Percentiles rank a stretch among this genome's conserved stretches.
Evolutionary conservation across 1,284 basidiomycete species (phyloP).

Genomic region (Paramarasmius palmivorus): DNA sequence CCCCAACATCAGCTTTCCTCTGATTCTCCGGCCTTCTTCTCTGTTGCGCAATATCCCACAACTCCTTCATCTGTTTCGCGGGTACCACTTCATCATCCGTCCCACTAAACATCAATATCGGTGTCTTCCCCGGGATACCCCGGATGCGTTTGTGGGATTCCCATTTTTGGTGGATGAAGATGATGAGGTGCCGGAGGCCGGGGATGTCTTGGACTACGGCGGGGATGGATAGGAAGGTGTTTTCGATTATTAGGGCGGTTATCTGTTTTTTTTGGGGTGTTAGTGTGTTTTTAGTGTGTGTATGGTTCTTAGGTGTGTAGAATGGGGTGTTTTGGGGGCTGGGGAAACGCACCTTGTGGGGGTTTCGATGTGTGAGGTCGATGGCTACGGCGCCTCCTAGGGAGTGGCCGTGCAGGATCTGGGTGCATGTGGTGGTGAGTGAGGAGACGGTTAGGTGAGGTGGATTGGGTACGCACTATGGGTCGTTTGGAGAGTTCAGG

Average conservation of each 20-base stretch:
- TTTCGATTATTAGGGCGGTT: slow-evolving; percentile 36
- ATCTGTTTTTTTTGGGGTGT: too few relatives aligned
- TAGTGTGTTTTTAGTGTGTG: too few relatives aligned
- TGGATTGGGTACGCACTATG: too few relatives aligned
- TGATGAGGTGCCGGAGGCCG: slow-evolving; percentile 23
- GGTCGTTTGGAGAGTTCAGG: slow-evolving; percentile 26
- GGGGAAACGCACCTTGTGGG: slow-evolving; percentile 23
- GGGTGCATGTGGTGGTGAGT: too few relatives aligned
- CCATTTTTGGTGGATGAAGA: slow-evolving; percentile 36
- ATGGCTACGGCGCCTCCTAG: slow-evolving; percentile 46
- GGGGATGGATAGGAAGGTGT: slow-evolving; percentile 39
- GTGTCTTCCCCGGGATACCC: slow-evolving; percentile 23
- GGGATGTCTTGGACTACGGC: slow-evolving; percentile 30
- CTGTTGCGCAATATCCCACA: slow-evolving; percentile 29
- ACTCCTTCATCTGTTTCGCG: slow-evolving; percentile 28
- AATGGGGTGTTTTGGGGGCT: too few relatives aligned
- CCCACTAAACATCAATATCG: slow-evolving; percentile 35
- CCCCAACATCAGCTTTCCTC: background rate
- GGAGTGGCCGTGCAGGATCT: slow-evolving; percentile 42
- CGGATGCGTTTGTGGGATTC: slow-evolving; percentile 28
- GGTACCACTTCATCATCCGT: slow-evolving; percentile 31
- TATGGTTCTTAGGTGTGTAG: too few relatives aligned
- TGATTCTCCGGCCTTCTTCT: slow-evolving; percentile 12
- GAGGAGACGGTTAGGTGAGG: too few relatives aligned
- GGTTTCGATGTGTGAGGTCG: slow-evolving; percentile 38